Base-by-base conservation (phyloP, 2,329 filamentous ascomycete genomes). In the Penicillium sumatraense region DNA sequence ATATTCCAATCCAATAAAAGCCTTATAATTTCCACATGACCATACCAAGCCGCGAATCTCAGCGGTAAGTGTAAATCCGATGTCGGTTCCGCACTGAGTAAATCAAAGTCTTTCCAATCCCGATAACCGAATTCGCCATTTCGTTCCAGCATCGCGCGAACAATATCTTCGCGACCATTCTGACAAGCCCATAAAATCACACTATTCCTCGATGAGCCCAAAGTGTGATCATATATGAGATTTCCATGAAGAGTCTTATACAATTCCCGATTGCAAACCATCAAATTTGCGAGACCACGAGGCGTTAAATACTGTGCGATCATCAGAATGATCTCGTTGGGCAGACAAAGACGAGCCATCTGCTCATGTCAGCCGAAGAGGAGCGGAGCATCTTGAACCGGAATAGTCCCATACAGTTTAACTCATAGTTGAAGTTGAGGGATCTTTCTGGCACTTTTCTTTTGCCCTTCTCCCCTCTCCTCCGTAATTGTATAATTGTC, bases 341-440 rank as follows among this genome's bases (percentile, higher is more conserved):
- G 40, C 40, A 44, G 40, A 44, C 27, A 3, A 18, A 10, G 23
- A 23, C 23, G 23, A 18, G 40, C 16, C 40, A 44, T 44, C 40
- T 44, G 24, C n/a, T 44, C 23, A 16, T 2, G 24, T 44, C 40
- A 44, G 40, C 16, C 40, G 11, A 9, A 31, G 29, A 13, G 11
- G 11, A 31, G 5, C 29, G 11, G 5, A 31, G 7, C 20, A 26
- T 44, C 23, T 44, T 27, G 14, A 18, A 16, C 24, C 21, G 7
- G 21, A n/a, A n/a, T 2, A 41, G 20, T 16, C 23, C 40, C 40
- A 44, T 44, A 44, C 40, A 16, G n/a, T 44, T 29, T n/a, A 8
- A 40, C 40, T 44, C 40, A 44, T 44, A 44, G 40, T n/a, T 44
- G 40, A 18, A 11, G n/a, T n/a, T n/a, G n/a, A n/a, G n/a, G n/a